Base-by-base conservation (phyloP, 129 eudicot genomes). In the Flaveria trinervia region DNA sequence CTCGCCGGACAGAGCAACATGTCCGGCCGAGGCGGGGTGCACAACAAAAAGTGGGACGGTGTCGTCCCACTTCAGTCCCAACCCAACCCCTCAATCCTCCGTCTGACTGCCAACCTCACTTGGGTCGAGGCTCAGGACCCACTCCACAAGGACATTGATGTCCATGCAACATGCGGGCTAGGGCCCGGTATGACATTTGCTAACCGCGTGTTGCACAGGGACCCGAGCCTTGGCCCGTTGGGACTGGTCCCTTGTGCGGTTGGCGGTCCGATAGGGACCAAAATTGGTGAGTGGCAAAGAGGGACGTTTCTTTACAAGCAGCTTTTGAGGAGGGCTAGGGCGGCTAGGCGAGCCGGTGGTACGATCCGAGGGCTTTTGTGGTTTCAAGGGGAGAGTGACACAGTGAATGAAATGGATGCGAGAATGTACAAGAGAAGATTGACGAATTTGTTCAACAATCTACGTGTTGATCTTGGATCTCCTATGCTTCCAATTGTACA, bases 1-100 rank as follows among this genome's bases (percentile, higher is more conserved):
- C 80, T 93, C 9, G 97, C 97, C 81, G 98, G 98, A 39, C 98
- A 93, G 54, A 93, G 98, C 87, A 93, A 93, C 84, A 93, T 93
- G 98, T 71, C 97, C 71, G 98, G 97, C 44, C 87, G 97, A 18
- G 98, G 98, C 1, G 97, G 98, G 45, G 79, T 93, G 1, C 14
- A 61, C 0, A 87, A 90, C 81, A 70, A 65, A 65, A 87, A 84
- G 2, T 90, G 97, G 97, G 97, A 90, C 78, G 87, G 91, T 1
- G 12, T 84, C 18, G 88, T 93, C 18, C 98, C 98, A 17, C 69
- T 41, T 0, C 76, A 87, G 44, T 82, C 86, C 70, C 66, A 66
- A 17, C 86, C 89, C 65, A 85, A 72, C 33, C 73, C 77, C 0
- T 68, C 65, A 0, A 54, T 90, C 68, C 79, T 85, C 61, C 86